phyloP scores from a whole-genome alignment of 306 rosid genomes.

The Lablab purpureus region DNA sequence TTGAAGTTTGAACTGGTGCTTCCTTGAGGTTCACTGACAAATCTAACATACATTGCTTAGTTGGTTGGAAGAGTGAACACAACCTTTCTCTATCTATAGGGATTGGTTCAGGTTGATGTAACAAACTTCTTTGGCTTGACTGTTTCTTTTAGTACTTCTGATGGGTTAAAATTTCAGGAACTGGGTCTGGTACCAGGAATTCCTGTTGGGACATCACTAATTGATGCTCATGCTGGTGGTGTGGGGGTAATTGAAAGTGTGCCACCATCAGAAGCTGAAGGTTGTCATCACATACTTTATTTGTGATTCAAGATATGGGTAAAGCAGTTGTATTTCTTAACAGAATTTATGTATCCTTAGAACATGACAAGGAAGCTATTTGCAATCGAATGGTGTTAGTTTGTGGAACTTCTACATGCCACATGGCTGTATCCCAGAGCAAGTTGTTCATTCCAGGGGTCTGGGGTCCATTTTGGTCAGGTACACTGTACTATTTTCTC shows the following conservation, averaged over 20 bases:
- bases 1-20: conserved; percentile 62
- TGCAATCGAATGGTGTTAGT: conserved; percentile 85
- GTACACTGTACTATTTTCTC: conserved; percentile 50
- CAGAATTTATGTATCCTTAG: conserved; percentile 54
- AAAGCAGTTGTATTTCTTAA: conserved; percentile 34
- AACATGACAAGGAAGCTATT: conserved; percentile 66
- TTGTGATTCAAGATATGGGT: conserved; percentile 38
- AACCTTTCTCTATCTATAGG: conserved; percentile 37
- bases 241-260: conserved; percentile 95
- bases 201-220: conserved; percentile 92
- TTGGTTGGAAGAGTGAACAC: conserved; percentile 45
- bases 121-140: conserved; percentile 3
- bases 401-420: conserved; percentile 98
- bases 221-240: conserved; percentile 99
- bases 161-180: conserved; percentile 70
- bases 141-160: conserved; percentile 23
- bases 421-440: conserved; percentile 84
- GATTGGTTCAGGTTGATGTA: conserved; percentile 49
- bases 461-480: conserved; percentile 99
- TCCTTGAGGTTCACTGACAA: conserved; percentile 52
- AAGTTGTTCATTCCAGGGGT: conserved; percentile 96
- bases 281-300: conserved; percentile 50
- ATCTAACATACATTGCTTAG: conserved; percentile 47
- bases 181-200: conserved; percentile 84
- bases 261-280: conserved; percentile 61